Percentiles rank a stretch among this genome's conserved stretches.
phyloP scores from a whole-genome alignment of 1,139 yeast species.

The Kurtzmaniella quercitrusa region DNA sequence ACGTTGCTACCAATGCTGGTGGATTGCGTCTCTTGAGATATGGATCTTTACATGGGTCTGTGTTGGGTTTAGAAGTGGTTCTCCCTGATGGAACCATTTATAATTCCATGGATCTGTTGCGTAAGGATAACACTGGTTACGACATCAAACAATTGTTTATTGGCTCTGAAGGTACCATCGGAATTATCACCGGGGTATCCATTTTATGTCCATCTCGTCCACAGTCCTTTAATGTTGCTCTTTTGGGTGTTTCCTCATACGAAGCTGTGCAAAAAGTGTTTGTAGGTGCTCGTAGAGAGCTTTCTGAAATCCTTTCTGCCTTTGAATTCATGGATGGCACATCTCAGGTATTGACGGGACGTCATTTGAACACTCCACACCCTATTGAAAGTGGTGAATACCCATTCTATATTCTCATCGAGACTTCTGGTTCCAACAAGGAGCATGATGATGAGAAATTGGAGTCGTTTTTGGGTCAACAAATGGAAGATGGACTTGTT shows the following conservation, averaged over 20 bases:
- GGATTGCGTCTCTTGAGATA: conserved; percentile 84
- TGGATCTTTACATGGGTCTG: conserved; percentile 91
- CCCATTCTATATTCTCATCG: conserved; percentile 88
- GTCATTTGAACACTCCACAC: conserved; percentile 53
- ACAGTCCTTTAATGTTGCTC: conserved; percentile 80
- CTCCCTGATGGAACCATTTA: conserved; percentile 84
- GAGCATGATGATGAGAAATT: conserved; percentile 79
- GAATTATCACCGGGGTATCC: conserved; percentile 86
- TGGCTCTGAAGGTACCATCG: conserved; percentile 91
- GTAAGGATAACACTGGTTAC: conserved; percentile 94
- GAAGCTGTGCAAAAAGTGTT: conserved; percentile 82
- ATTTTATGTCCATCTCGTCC: conserved; percentile 93
- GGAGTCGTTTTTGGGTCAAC: conserved; percentile 74
- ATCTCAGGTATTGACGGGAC: conserved; percentile 63
- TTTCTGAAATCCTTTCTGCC: conserved; percentile 85
- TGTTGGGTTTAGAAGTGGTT: conserved; percentile 87
- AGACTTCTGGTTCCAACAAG: conserved; percentile 88
- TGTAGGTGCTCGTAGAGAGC: conserved; percentile 70
- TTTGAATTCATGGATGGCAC: conserved; percentile 90
- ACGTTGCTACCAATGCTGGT: conserved; percentile 95
- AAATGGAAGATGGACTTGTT: conserved; percentile 81
- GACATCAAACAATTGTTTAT: conserved; percentile 88
- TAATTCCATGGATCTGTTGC: conserved; percentile 73
- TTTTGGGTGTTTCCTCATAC: conserved; percentile 76
- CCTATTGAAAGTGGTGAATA: conserved; percentile 75